These are phyloP conservation scores for Heritiera fomes DNA, from an alignment of 345 rosid genomes.

Conservation along the genomic window DNA sequence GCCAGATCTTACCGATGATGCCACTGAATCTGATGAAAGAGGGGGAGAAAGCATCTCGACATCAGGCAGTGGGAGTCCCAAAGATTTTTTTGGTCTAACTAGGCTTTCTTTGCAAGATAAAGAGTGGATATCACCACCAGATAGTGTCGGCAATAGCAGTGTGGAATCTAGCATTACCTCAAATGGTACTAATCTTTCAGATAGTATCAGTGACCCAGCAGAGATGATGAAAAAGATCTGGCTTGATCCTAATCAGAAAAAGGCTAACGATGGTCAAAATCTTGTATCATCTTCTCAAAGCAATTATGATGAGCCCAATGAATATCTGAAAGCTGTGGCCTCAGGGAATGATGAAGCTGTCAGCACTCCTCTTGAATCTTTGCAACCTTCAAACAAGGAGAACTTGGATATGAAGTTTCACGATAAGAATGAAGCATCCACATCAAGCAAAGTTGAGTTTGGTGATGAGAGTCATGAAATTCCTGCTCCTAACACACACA, in stretches of 20 bases:
- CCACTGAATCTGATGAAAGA: slow-evolving; percentile 43
- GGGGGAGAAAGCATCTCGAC: slow-evolving; percentile 44
- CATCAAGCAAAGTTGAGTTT: slow-evolving; percentile 35
- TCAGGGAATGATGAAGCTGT: slow-evolving; percentile 35
- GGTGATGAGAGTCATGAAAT: slow-evolving; percentile 50
- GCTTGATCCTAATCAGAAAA: slow-evolving; percentile 29
- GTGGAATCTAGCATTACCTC: slow-evolving; percentile 48
- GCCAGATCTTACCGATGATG: slow-evolving; percentile 46
- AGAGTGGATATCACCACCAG: slow-evolving; percentile 88
- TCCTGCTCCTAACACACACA: slow-evolving; percentile 38
- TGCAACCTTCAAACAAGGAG: slow-evolving; percentile 34
- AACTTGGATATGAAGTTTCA: slow-evolving; percentile 34
- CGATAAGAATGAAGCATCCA: slow-evolving; percentile 36
- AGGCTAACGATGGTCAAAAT: slow-evolving; percentile 21
- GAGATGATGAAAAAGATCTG: slow-evolving; percentile 35
- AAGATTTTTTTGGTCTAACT: slow-evolving; percentile 35
- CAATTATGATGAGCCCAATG: slow-evolving; percentile 32
- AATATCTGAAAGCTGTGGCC: slow-evolving; percentile 27
- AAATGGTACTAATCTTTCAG: slow-evolving; percentile 42
- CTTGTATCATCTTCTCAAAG: slow-evolving; percentile 44
- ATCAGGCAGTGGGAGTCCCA: slow-evolving; percentile 43
- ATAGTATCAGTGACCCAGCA: slow-evolving; percentile 35
- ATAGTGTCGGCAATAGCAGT: slow-evolving; percentile 60
- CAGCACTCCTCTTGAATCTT: slow-evolving; percentile 32
- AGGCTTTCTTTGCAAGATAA: slow-evolving; percentile 54